phyloP scores from a whole-genome alignment of 2,329 filamentous ascomycete genomes.

The Ceratocystis ficicola region DNA sequence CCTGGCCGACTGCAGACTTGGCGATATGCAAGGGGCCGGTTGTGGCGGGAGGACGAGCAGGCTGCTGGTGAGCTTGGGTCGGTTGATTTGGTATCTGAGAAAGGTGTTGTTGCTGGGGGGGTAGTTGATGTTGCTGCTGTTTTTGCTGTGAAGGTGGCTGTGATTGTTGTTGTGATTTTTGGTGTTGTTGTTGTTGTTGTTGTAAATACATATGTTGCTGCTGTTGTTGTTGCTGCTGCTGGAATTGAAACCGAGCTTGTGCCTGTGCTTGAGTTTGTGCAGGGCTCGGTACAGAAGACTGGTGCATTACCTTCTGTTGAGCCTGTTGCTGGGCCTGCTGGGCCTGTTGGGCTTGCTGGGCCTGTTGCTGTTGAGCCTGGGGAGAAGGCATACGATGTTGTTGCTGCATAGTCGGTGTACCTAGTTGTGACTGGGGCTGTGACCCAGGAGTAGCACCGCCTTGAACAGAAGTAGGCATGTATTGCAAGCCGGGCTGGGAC shows the following conservation, averaged over 20 bases:
- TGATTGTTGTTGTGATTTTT: background rate
- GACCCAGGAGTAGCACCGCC: background rate
- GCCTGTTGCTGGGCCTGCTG: no score
- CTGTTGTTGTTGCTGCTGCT: slow-evolving; percentile 27
- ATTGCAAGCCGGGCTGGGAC: background rate
- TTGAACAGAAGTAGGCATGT: background rate
- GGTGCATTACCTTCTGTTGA: background rate
- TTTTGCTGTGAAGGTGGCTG: background rate
- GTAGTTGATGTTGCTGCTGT: background rate
- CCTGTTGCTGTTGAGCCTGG: slow-evolving; percentile 25
- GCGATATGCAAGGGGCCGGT: background rate
- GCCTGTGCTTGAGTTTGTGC: slow-evolving; percentile 1
- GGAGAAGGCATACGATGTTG: slow-evolving; percentile 24
- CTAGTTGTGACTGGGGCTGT: slow-evolving; percentile 1
- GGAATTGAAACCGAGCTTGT: slow-evolving; percentile 24
- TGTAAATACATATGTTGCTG: slow-evolving; percentile 26
- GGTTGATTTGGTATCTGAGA: background rate
- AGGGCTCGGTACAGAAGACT: background rate
- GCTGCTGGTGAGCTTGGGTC: slow-evolving; percentile 20
- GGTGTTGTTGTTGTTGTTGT: slow-evolving; percentile 21
- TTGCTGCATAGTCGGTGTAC: slow-evolving; percentile 5
- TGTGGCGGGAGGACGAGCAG: background rate
- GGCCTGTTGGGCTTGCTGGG: background rate
- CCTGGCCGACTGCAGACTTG: slow-evolving; percentile 4
- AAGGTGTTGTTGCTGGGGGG: background rate